Evolutionary conservation across 805 yeast genomes (phyloP).

Genomic region (Spathaspora boniae): DNA sequence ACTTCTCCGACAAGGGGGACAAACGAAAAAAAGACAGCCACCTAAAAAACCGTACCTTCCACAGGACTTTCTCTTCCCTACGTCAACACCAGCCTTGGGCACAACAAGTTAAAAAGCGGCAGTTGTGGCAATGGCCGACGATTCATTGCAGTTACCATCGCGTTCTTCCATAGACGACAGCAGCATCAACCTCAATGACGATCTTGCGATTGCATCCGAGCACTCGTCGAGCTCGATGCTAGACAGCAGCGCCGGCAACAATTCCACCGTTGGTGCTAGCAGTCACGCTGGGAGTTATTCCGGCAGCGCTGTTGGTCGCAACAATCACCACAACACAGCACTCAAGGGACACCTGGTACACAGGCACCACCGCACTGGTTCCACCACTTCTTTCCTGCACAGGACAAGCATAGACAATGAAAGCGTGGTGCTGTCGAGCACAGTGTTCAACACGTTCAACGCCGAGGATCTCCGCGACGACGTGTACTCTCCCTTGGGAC

Average conservation of each 20-base stretch:
- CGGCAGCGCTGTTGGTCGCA: no score
- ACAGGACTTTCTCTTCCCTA: no score
- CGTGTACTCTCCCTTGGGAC: constrained; percentile 55
- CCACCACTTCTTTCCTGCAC: constrained; percentile 14
- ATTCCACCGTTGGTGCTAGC: not conserved
- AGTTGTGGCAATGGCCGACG: constrained; percentile 10
- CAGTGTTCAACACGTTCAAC: constrained; percentile 19
- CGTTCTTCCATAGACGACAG: constrained; percentile 14
- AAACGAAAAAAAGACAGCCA: no score
- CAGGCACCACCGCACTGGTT: constrained; percentile 10
- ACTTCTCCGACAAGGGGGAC: no score
- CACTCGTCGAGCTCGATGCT: constrained; percentile 15
- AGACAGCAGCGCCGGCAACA: constrained; percentile 8
- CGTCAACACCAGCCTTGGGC: no score
- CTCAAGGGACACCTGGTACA: no score
- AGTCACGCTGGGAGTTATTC: no score
- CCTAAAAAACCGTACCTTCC: no score
- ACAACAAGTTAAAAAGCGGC: no score
- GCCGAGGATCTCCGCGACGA: constrained; percentile 14
- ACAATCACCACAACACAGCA: constrained; percentile 2
- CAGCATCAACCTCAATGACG: constrained; percentile 31
- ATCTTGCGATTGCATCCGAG: constrained; percentile 26
- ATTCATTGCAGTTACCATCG: constrained; percentile 14
- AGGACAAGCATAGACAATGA: constrained; percentile 32
- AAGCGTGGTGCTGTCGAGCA: constrained; percentile 26